phyloP scores from a whole-genome alignment of 805 yeast species.

The Pichia cephalocereana region DNA sequence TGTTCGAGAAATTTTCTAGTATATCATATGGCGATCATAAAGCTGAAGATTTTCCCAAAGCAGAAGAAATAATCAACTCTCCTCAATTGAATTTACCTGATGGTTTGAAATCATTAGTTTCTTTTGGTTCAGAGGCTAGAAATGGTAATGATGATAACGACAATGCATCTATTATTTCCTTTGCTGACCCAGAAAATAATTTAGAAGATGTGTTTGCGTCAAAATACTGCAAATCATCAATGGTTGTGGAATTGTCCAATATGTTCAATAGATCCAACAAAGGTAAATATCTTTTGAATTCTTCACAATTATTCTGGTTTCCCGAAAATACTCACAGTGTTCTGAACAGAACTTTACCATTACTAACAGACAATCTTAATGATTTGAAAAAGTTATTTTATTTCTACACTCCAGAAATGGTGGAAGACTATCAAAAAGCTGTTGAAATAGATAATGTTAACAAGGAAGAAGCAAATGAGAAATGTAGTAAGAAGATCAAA shows the following conservation, averaged over 20 bases:
- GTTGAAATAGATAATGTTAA: neutral
- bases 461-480: neutral
- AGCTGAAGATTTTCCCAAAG: slow-evolving; percentile 20
- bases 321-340: slow-evolving; percentile 4
- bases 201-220: neutral
- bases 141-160: too few species aligned
- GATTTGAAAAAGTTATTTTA: neutral
- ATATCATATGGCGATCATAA: slow-evolving; percentile 11
- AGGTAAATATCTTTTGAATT: neutral
- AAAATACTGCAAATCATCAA: neutral
- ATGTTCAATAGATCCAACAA: neutral
- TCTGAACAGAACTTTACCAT: neutral
- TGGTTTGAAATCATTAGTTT: too few species aligned
- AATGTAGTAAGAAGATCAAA: neutral
- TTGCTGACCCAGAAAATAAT: neutral
- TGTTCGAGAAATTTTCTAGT: slow-evolving; percentile 20
- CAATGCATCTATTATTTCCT: too few species aligned
- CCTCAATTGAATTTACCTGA: neutral
- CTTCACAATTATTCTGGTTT: slow-evolving; percentile 1
- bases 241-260: neutral
- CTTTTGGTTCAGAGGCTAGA: too few species aligned
- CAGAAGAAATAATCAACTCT: neutral
- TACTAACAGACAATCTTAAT: neutral
- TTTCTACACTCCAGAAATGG: slow-evolving; percentile 1
- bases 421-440: neutral